A percentile compares a stretch with the other conserved stretches of the same genome.
phyloP scores from a whole-genome alignment of 2,329 filamentous ascomycete genomes.

The Emydomyces testavorans region DNA sequence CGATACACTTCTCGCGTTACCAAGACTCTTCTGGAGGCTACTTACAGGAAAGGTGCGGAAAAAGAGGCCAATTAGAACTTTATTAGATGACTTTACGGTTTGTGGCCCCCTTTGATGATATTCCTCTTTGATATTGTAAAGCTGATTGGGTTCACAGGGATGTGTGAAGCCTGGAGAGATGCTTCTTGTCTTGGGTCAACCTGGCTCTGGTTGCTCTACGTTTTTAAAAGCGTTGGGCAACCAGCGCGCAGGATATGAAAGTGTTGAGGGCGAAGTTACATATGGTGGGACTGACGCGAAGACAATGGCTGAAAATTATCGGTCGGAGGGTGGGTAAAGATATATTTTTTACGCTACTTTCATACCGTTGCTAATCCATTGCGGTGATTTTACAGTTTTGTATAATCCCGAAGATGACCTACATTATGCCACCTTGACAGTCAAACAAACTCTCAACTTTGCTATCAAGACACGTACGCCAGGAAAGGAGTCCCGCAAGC shows the following conservation, averaged over 20 bases:
- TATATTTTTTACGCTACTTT: background rate
- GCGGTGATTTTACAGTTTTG: conserved; percentile 42
- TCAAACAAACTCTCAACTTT: conserved; percentile 62
- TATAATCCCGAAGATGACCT: conserved; percentile 71
- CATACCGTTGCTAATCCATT: conserved; percentile 15
- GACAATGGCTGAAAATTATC: conserved; percentile 40
- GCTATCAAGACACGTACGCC: conserved; percentile 59
- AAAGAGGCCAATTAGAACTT: conserved; percentile 48
- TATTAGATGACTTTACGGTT: conserved; percentile 52
- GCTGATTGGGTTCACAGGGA: conserved; percentile 20
- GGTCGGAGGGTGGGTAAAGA: conserved; percentile 33
- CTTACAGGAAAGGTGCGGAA: conserved; percentile 26
- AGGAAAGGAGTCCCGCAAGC: conserved; percentile 47
- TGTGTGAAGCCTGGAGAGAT: conserved; percentile 33
- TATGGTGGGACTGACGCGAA: conserved; percentile 47
- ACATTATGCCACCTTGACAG: conserved; percentile 67
- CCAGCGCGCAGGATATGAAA: conserved; percentile 49
- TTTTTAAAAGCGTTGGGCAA: conserved; percentile 74
- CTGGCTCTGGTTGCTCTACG: conserved; percentile 55
- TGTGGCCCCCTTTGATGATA: conserved; percentile 8
- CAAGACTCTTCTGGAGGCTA: conserved; percentile 38
- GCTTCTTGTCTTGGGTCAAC: conserved; percentile 28
- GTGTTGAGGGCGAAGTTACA: conserved; percentile 44
- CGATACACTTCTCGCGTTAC: conserved; percentile 44
- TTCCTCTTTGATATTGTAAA: background rate